A percentile compares a stretch with the other conserved stretches of the same genome.
Evolutionary conservation across 108 stramenopile species (phyloP).

Genomic region (Bacterosira constricta): DNA sequence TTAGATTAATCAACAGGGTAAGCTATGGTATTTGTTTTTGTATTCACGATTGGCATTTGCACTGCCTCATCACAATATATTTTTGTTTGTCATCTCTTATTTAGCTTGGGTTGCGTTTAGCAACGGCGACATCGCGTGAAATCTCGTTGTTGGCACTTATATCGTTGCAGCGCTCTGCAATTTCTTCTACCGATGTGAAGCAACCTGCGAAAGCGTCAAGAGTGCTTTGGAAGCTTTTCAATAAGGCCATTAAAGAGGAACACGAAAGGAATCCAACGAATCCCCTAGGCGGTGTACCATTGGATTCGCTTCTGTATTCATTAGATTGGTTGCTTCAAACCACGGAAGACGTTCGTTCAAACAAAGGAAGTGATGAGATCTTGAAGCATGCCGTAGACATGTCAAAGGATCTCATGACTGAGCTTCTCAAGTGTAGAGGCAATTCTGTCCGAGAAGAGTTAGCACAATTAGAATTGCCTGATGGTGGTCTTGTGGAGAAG

Average conservation of each 20-base stretch:
- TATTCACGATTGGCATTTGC: background rate
- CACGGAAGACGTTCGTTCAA: conserved; percentile 44
- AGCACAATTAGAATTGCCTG: conserved; percentile 15
- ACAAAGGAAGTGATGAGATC: conserved; percentile 14
- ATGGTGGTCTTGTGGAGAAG: conserved; percentile 6
- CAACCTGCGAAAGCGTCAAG: conserved; percentile 57
- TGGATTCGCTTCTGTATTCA: conserved; percentile 43
- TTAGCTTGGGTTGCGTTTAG: conserved; percentile 33
- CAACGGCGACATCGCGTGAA: conserved; percentile 11
- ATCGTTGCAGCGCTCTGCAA: conserved; percentile 61
- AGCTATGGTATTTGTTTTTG: background rate
- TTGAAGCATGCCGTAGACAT: conserved; percentile 25
- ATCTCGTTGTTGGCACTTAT: conserved; percentile 53
- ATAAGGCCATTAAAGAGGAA: conserved; percentile 72
- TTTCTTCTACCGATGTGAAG: conserved; percentile 27
- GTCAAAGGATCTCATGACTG: conserved; percentile 22
- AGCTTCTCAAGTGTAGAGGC: conserved; percentile 30
- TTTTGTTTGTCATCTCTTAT: background rate
- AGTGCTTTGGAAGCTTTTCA: conserved; percentile 69
- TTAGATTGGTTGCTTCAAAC: conserved; percentile 61
- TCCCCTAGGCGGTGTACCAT: conserved; percentile 37
- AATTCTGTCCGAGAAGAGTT: conserved; percentile 19
- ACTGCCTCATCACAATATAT: background rate
- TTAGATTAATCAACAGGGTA: conserved; percentile 80
- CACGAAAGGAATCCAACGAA: conserved; percentile 31